These are phyloP conservation scores for Margaritispora aquatica DNA, from an alignment of 495 filamentous ascomycete species.

Conservation along the genomic window DNA sequence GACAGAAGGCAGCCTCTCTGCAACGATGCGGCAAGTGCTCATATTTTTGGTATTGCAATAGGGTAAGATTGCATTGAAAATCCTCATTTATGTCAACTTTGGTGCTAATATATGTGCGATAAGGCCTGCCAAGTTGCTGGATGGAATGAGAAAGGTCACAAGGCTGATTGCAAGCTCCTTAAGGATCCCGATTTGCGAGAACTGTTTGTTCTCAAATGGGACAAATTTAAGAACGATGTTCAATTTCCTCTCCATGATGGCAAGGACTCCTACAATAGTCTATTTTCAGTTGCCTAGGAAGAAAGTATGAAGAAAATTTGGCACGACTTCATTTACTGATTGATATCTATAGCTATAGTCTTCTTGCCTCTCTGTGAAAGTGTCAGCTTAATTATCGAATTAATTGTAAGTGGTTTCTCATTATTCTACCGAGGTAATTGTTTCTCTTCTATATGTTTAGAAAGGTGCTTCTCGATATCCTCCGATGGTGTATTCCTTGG, in stretches of 20 bases:
- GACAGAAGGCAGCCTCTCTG: constrained; percentile 21
- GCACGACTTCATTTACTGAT: too few species aligned
- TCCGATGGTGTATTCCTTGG: too few species aligned
- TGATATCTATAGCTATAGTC: too few species aligned
- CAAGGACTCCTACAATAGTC: too few species aligned
- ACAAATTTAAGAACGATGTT: constrained; percentile 26
- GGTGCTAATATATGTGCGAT: constrained; percentile 22
- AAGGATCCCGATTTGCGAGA: constrained; percentile 29
- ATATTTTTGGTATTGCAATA: constrained; percentile 30
- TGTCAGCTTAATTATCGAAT: too few species aligned
- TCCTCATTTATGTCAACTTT: constrained; percentile 16
- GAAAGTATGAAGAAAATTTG: too few species aligned
- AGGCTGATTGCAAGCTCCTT: constrained; percentile 30
- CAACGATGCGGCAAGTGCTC: constrained; percentile 23
- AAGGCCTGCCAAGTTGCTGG: constrained; percentile 25
- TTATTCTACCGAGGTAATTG: too few species aligned
- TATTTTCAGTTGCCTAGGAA: too few species aligned
- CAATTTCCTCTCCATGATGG: constrained; percentile 31
- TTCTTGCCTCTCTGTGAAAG: too few species aligned
- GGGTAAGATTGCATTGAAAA: constrained; percentile 18
- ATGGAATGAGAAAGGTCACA: constrained; percentile 32
- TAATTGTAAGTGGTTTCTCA: too few species aligned
- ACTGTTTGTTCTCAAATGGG: constrained; percentile 28
- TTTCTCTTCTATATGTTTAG: too few species aligned
- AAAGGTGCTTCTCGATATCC: too few species aligned